Evolutionary conservation across 2,329 filamentous ascomycete species (phyloP), one percentile per base, ranked within the genome.

Genomic region (Lasiodiplodia sp.): DNA sequence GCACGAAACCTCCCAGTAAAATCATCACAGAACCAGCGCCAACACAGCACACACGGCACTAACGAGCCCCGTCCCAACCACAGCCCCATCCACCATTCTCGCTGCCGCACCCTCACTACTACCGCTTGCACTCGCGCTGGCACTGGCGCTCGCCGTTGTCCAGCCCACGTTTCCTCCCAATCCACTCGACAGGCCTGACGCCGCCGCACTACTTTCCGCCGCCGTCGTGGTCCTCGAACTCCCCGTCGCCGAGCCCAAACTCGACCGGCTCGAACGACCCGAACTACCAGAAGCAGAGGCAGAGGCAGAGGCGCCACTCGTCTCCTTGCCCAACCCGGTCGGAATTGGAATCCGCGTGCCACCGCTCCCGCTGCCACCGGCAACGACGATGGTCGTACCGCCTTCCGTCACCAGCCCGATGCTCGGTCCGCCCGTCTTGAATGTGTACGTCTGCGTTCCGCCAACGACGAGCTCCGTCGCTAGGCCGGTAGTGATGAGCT

Each of bases 251-350:
- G 14, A 7, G 16, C 8, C 18, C 44, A 4, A 21, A 18, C 7
- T n/a, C 6, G 12, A 21, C 44, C 44, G 16, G 31, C 31, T n/a
- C 44, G 10, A n/a, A 47, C 8, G 18, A n/a, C 18, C 5, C 6
- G 44, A 8, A 21, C 5, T 8, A 21, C 7, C 11, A 2, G 18
- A 47, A 21, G 44, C 8, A 8, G 44, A 47, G 8, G 44, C 8
- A 8, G 44, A 47, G 8, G 44, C 18, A n/a, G 44, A n/a, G n/a
- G 44, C 18, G 12, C 38, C 38, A 40, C 38, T 16, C 4, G 12
- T 23, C 56, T 58, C 10, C 25, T 23, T 49, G 34, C 11, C 14
- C n/a, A 40, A 14, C 44, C 60, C 77, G 4, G 55, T 56, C 10
- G 7, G 68, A 60, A 62, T 37, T 4, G 58, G 6, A 2, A 62